Base-by-base conservation (phyloP, 2,329 filamentous ascomycete species). In the Alternaria sp. region DNA sequence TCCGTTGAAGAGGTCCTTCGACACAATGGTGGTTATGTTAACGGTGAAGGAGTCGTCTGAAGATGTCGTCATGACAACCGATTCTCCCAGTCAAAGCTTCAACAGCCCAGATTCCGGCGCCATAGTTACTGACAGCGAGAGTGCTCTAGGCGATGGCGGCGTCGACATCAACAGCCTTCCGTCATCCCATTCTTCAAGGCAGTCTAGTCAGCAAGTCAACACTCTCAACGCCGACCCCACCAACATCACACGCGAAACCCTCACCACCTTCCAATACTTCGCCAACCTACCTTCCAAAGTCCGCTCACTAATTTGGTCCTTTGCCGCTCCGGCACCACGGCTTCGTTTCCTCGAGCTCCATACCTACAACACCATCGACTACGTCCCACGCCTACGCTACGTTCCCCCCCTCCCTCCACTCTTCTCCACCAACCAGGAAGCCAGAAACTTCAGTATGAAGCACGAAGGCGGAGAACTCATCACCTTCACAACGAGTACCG, bases 341-440 rank as follows among this genome's bases (percentile, higher is more conserved):
- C 60, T 60, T 21, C 62, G 58, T 36, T 65, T 61, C 49, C 26
- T 67, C 9, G 62, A 68, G 33, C 31, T 67, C 28, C 61, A 62
- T 51, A 21, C 29, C 13, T 58, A 61, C 53, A 62, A 53, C 51
- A 45, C 37, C 13, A n/a, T 59, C 28, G 49, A 53, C 51, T 45
- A 52, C 45, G 29, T 29, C 13, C 60, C 54, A 0, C 29, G 42
- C 0, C 26, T 66, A 14, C 50, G 60, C 31, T 68, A 66, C 51
- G 48, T 66, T 5, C 62, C 64, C 0, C 54, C 36, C 7, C 53
- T 69, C 0, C 57, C 58, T 1, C 17, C 62, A 5, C 45, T 67
- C 26, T 67, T 67, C 50, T 36, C 46, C 42, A 29, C 48, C 3
- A 49, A 39, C 11, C 54, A 17, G 17, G 60, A 62, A 31, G 56